Conservation (phyloP, 1,284 basidiomycete genomes). For the Cutaneotrichosporon spelunceum region DNA sequence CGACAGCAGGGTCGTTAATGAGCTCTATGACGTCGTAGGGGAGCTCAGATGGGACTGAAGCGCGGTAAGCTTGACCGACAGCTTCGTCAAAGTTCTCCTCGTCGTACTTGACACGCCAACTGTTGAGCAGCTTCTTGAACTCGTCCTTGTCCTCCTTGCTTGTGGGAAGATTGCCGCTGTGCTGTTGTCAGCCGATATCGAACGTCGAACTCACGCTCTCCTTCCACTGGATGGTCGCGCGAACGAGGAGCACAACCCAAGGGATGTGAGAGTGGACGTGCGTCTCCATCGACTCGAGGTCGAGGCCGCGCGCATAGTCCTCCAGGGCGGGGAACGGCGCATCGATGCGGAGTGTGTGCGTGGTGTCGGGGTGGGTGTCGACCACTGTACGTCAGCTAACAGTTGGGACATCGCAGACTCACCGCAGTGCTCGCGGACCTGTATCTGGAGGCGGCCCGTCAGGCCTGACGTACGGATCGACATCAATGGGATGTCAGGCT, state of each 20-base stretch:
- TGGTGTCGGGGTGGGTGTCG: constrained; percentile 84
- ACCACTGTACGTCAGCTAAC: constrained; percentile 61
- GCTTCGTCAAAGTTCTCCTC: constrained; percentile 98
- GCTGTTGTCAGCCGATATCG: constrained; percentile 22
- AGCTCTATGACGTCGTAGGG: constrained; percentile 65
- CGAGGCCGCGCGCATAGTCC: constrained; percentile 66
- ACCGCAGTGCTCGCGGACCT: constrained; percentile 82
- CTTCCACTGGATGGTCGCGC: constrained; percentile 78
- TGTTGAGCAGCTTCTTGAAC: constrained; percentile 62
- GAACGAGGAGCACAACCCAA: constrained; percentile 79
- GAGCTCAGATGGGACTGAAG: constrained; percentile 64
- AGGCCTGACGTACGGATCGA: constrained; percentile 80
- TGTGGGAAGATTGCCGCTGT: constrained; percentile 32
- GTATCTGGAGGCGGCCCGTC: constrained; percentile 79
- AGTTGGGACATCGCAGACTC: constrained; percentile 36
- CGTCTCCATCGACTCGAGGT: constrained; percentile 71
- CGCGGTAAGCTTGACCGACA: constrained; percentile 71
- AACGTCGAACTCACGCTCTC: constrained; percentile 31
- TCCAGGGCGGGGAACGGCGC: constrained; percentile 79
- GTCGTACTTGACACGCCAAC: constrained; percentile 61
- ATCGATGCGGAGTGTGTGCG: constrained; percentile 81
- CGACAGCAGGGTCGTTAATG: constrained; percentile 62
- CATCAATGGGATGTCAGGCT: constrained; percentile 63
- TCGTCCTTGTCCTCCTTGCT: constrained; percentile 67
- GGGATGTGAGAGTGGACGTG: constrained; percentile 85